Base-by-base conservation (phyloP, 2,329 filamentous ascomycete species). In the Ascochyta viciae-villosae region DNA sequence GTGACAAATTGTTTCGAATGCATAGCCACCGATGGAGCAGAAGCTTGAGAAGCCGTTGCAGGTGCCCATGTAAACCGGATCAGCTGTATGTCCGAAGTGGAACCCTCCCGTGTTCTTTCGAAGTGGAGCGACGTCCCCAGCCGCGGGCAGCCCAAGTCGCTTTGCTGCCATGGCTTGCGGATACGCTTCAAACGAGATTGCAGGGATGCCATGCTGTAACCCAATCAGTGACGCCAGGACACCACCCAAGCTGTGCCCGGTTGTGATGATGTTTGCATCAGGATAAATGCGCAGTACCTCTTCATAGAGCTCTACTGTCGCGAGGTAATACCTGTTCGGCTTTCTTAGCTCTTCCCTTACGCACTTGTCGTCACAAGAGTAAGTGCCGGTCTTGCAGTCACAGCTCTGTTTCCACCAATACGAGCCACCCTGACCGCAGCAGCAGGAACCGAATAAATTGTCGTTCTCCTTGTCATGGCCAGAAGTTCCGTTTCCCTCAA, bases 51-150 rank as follows among this genome's bases (percentile, higher is more conserved):
- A 66, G 1, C 70, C 65, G 39, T 73, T 74, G 46, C 73, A 75
- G 6, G 73, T 74, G 7, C 73, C 73, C 71, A 74, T 75, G 54
- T 74, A 75, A 1, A 75, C 64, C 0, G 73, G 73, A 41, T 75
- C 73, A 12, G 68, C 72, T 6, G 71, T 73, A 41, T 75, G 73
- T 4, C 73, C 73, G 42, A 75, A 73, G 29, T 75, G 72, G 46
- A 74, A 75, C 16, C 61, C 66, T 23, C 72, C 73, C 6, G 73
- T 75, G 39, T 74, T 70, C 35, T 62, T 71, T 19, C 72, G 60
- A 8, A 73, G 61, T 3, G 68, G 71, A 33, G 71, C 67, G 15
- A 69, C 63, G 34, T 72, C 64, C 3, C 70, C 68, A 24, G 70
- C 61, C 13, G 64, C 61, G 9, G 70, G 64, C 2, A 75, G 61